A percentile compares a stretch with the other conserved stretches of the same genome.
phyloP scores from a whole-genome alignment of 2,329 filamentous ascomycete species.

The Colletotrichum lindemuthianum region DNA sequence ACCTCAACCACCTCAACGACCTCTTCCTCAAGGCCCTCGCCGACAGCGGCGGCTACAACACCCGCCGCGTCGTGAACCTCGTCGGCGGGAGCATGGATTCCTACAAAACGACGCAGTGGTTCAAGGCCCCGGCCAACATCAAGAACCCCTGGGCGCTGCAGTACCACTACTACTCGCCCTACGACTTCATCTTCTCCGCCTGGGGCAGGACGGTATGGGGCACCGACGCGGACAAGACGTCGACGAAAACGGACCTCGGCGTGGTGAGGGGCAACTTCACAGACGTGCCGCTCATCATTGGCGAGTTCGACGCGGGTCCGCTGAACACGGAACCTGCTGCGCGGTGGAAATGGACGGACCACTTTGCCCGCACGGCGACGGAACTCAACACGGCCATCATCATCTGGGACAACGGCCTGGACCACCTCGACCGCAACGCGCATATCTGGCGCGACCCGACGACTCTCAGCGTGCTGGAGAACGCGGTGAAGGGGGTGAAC shows the following conservation, averaged over 20 bases:
- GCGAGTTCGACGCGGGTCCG: constrained; percentile 65
- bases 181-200: constrained; percentile 57
- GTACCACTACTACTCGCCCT: constrained; percentile 70
- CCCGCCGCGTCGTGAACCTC: constrained; percentile 64
- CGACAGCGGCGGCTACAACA: constrained; percentile 65
- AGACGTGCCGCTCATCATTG: constrained; percentile 64
- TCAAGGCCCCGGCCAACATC: constrained; percentile 57
- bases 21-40: constrained; percentile 65
- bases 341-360: constrained; percentile 68
- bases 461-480: constrained; percentile 57
- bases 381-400: constrained; percentile 61
- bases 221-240: constrained; percentile 60
- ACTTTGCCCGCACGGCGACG: constrained; percentile 58
- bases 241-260: constrained; percentile 59
- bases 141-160: constrained; percentile 68
- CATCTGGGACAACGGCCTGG: constrained; percentile 69
- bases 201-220: constrained; percentile 72
- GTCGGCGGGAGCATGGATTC: constrained; percentile 59
- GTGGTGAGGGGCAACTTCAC: constrained; percentile 64
- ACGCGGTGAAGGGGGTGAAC: constrained; percentile 51
- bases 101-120: constrained; percentile 64
- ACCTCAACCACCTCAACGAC: constrained; percentile 65
- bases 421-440: constrained; percentile 61
- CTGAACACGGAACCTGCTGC: constrained; percentile 63
- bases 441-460: constrained; percentile 62